These are phyloP conservation scores for Crithidia expoeki DNA, from an alignment of 208 protist genomes.

Conservation along the genomic window DNA sequence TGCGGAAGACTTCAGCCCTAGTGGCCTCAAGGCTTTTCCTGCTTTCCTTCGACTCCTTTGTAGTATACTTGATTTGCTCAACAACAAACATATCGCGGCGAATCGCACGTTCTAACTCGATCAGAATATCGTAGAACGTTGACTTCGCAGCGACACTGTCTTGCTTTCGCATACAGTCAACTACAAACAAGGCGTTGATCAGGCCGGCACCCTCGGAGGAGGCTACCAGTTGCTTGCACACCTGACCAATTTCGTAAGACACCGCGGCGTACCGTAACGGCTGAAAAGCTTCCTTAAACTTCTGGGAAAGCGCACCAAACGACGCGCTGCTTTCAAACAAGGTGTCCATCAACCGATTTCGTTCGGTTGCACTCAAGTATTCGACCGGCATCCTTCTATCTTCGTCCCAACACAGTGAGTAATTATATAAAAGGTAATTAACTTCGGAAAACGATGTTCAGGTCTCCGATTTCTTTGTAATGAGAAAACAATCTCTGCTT, in stretches of 20 bases:
- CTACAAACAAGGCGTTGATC: conserved; percentile 53
- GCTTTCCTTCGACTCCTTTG: conserved; percentile 73
- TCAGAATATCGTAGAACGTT: conserved; percentile 63
- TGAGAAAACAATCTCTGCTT: no score
- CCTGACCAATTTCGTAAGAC: conserved; percentile 35
- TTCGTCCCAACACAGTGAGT: no score
- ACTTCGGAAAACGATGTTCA: no score
- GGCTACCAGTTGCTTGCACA: conserved; percentile 49
- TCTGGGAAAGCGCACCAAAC: conserved; percentile 47
- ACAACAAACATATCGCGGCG: conserved; percentile 64
- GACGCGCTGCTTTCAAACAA: conserved; percentile 43
- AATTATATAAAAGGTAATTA: no score
- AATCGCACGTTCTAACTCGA: conserved; percentile 70
- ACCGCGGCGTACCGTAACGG: conserved; percentile 45
- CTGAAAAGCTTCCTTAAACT: conserved; percentile 59
- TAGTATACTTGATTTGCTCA: conserved; percentile 77
- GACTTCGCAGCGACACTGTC: conserved; percentile 59
- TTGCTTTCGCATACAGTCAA: conserved; percentile 60
- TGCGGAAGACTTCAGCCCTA: conserved; percentile 62
- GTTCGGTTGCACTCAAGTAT: conserved; percentile 31
- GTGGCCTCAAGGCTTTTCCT: conserved; percentile 64
- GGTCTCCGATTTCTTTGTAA: no score
- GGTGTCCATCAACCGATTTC: conserved; percentile 29
- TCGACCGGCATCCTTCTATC: conserved; percentile 26
- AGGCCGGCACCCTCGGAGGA: conserved; percentile 56